These are phyloP conservation scores for Eucalyptus pauciflora DNA, from an alignment of 345 rosid genomes.

Conservation along the genomic window DNA sequence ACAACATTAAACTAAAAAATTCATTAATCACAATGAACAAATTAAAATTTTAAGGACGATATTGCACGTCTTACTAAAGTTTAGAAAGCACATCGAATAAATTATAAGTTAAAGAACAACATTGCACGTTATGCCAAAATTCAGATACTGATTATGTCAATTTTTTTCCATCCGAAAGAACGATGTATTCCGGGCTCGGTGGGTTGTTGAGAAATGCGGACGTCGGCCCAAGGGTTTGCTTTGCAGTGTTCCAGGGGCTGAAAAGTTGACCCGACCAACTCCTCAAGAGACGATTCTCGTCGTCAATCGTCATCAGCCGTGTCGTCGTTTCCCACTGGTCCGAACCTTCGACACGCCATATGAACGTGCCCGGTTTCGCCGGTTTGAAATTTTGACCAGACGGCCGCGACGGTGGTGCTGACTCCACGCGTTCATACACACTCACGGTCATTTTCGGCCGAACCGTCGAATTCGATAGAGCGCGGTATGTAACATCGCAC, in stretches of 20 bases:
- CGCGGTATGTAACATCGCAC: background rate
- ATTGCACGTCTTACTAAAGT: rapidly evolving
- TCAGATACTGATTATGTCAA: rapidly evolving
- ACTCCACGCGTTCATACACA: background rate
- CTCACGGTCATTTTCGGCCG: background rate
- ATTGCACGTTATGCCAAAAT: rapidly evolving
- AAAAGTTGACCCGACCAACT: background rate
- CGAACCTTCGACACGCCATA: background rate
- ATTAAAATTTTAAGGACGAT: rapidly evolving
- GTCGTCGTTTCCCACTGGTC: background rate
- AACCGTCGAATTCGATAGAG: background rate
- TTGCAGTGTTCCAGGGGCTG: background rate
- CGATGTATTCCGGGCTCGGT: background rate
- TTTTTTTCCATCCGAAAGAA: too few relatives aligned
- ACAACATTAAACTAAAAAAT: too few relatives aligned
- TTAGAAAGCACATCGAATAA: rapidly evolving
- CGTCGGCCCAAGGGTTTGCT: background rate
- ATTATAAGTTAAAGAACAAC: rapidly evolving
- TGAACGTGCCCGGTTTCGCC: background rate
- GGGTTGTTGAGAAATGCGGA: background rate
- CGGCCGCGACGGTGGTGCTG: background rate
- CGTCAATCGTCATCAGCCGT: background rate
- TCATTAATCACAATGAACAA: rapidly evolving
- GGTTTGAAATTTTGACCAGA: background rate
- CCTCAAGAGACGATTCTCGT: background rate